Evolutionary conservation across 108 stramenopile species (phyloP), one percentile per base, ranked within the genome.

Genomic region (Chaetoceros muelleri): DNA sequence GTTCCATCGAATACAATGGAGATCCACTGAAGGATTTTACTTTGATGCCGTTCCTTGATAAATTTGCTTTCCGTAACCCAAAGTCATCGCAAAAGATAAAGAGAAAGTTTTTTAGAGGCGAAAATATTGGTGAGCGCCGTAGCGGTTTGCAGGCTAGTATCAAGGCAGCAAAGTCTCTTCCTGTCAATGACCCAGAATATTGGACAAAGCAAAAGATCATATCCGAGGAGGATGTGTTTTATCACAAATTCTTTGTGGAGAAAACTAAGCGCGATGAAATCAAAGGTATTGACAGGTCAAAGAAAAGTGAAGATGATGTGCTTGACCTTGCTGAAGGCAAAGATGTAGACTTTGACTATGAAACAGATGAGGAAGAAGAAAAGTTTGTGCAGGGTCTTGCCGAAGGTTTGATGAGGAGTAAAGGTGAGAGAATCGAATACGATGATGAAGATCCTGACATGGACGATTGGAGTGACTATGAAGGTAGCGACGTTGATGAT

Each of bases 1-100:
- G 73, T 17, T 62, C 62, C 23, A 79, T 96, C 49, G 47, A 61
- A 10, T 99, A 96, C 71, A 59, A 48, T 46, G 97, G 97, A 23
- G 97, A 99, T 67, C 99, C 97, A 13, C 71, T 98, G 23, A 71
- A 73, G 57, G 99, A 99, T 65, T 97, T 99, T 63, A 74, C 76
- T 8, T 60, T 96, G 30, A 71, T 74, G 16, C 76, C 95, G 0
- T 99, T 99, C 61, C 76, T 99, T 44, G 94, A 99, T 64, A 87
- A 96, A 64, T 95, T 99, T 74, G 96, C 95, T n/a, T 98, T 93
- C 67, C 78, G 91, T n/a, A 96, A 98, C 62, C 97, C 97, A 10
- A 97, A 97, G 66, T 67, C 88, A 19, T 31, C 62, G 69, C 76
- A 58, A 62, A 72, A 56, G 28, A 62, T 59, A 45, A 45, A 53